Evolutionary conservation across 225 moss, liverwort and hornwort genomes (phyloP).

Genomic region (Bryoerythrophyllum caledonicum): DNA sequence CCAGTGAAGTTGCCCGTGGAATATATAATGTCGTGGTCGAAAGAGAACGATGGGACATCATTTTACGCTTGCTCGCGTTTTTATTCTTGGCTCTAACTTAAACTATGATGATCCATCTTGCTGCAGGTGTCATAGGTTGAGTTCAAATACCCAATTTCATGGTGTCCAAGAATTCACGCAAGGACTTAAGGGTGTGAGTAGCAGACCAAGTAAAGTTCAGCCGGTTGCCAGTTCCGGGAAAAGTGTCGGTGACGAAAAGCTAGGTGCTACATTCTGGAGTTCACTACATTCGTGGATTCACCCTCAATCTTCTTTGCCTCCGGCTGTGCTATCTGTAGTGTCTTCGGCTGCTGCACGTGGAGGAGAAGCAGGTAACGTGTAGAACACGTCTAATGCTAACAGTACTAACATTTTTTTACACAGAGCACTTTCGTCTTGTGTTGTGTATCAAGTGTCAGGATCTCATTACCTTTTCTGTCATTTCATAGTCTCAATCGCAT

Average conservation of each 20-base stretch:
- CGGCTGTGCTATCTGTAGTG: slow-evolving; percentile 43
- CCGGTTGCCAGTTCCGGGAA: slow-evolving; percentile 27
- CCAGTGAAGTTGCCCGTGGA: background rate
- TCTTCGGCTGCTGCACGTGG: slow-evolving; percentile 59
- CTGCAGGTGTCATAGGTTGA: slow-evolving; percentile 83
- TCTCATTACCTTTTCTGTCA: background rate
- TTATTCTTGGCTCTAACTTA: background rate
- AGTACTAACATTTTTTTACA: background rate
- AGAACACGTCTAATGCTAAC: slow-evolving; percentile 5
- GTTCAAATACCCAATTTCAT: slow-evolving; percentile 62
- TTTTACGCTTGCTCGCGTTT: background rate
- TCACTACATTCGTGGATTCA: slow-evolving; percentile 69
- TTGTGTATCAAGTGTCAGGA: background rate
- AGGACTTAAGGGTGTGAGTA: slow-evolving; percentile 26
- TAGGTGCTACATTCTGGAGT: slow-evolving; percentile 54
- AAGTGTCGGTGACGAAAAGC: slow-evolving; percentile 27
- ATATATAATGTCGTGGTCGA: background rate
- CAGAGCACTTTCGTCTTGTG: background rate
- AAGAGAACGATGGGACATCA: background rate
- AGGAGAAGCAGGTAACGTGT: slow-evolving; percentile 48
- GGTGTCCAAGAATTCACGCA: slow-evolving; percentile 74
- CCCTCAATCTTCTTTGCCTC: slow-evolving; percentile 58
- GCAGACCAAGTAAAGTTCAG: slow-evolving; percentile 26
- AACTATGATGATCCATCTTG: background rate
- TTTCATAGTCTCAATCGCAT: too few relatives aligned